Percentiles rank a stretch among this genome's conserved stretches.
These are phyloP conservation scores for Trichoderma polysporum DNA, from an alignment of 2,329 filamentous ascomycete species.

Conservation along the genomic window DNA sequence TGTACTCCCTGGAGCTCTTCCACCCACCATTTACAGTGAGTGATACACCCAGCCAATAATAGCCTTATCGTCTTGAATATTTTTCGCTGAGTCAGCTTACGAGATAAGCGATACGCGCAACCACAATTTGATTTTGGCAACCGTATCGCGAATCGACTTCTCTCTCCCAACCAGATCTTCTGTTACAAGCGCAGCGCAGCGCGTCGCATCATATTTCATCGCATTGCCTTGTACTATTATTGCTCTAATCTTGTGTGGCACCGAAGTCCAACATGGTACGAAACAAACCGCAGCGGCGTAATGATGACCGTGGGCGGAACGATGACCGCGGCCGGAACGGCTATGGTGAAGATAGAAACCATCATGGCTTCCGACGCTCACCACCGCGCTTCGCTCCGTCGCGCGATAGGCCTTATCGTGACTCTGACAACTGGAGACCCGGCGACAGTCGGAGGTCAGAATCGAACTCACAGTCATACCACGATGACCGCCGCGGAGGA, in stretches of 20 bases:
- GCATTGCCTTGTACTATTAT: not conserved
- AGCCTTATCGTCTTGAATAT: not conserved
- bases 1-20: not conserved
- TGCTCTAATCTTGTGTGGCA: not conserved
- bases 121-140: conserved; percentile 1
- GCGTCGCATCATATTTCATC: not conserved
- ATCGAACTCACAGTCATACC: conserved; percentile 24
- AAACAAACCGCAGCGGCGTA: conserved; percentile 15
- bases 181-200: not conserved
- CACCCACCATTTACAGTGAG: not conserved
- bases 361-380: conserved; percentile 19
- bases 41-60: not conserved
- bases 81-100: not conserved
- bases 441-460: conserved; percentile 28
- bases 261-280: conserved; percentile 1
- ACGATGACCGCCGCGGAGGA: conserved; percentile 26
- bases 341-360: conserved; percentile 21
- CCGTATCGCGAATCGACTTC: not conserved
- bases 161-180: not conserved
- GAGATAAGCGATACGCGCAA: conserved; percentile 1
- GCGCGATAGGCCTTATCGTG: conserved; percentile 24
- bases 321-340: conserved; percentile 21
- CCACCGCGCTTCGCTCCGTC: conserved; percentile 18
- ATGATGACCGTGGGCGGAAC: conserved; percentile 17
- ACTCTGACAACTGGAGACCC: conserved; percentile 35